A percentile compares a stretch with the other conserved stretches of the same genome.
Conservation (phyloP, 805 yeast genomes). For the Ogataea haglerorum region DNA sequence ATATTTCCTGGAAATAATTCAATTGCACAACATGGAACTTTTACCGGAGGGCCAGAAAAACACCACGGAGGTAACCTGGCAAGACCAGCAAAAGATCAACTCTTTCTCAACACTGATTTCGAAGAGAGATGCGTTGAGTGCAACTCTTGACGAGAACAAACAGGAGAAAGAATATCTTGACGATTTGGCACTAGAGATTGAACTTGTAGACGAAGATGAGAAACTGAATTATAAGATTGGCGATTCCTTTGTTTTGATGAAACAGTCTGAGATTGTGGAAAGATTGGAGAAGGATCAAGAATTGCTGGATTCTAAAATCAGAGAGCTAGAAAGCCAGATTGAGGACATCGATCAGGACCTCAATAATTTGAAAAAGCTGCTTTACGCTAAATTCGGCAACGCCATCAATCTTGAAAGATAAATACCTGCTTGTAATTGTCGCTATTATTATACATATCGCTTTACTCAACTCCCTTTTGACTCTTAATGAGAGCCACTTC, state of each 20-base stretch:
- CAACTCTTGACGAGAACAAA: constrained; percentile 44
- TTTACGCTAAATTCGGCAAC: constrained; percentile 86
- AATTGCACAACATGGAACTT: constrained; percentile 24
- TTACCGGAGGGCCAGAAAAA: constrained; percentile 55
- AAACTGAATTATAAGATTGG: constrained; percentile 76
- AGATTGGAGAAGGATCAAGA: constrained; percentile 63
- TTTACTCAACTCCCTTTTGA: constrained; percentile 28
- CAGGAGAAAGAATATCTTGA: constrained; percentile 85
- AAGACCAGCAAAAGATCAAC: constrained; percentile 87
- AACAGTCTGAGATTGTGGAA: constrained; percentile 62
- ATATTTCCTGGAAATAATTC: not conserved
- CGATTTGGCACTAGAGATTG: constrained; percentile 81
- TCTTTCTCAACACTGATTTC: constrained; percentile 79
- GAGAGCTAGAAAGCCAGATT: constrained; percentile 42
- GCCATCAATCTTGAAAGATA: constrained; percentile 79
- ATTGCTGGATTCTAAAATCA: constrained; percentile 48
- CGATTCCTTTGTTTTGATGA: constrained; percentile 69
- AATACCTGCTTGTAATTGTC: constrained; percentile 3
- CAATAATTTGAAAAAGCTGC: constrained; percentile 58
- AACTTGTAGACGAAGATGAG: constrained; percentile 77
- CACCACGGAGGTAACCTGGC: constrained; percentile 65
- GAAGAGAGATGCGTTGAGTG: constrained; percentile 57
- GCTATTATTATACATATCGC: constrained; percentile 11
- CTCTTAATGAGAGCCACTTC: constrained; percentile 54
- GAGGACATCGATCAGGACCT: constrained; percentile 53